Conservation (phyloP, 169 alveolate genomes). For the Plasmodium cynomolgi region DNA sequence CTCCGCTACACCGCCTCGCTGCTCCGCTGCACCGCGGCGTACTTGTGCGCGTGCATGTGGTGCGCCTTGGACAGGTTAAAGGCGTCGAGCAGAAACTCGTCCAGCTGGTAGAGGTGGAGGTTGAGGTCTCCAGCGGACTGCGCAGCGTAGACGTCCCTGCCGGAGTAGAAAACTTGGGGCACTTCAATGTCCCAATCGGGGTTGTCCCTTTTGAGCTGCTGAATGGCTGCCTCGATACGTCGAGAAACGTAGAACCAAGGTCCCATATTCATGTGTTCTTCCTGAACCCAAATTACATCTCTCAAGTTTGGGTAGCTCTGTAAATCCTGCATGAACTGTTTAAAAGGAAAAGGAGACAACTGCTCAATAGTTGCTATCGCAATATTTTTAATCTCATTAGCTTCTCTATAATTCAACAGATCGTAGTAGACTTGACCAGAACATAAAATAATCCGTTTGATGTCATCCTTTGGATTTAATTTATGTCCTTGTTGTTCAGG, state of each 20-base stretch:
- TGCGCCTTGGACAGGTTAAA: conserved; percentile 64
- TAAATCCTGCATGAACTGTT: conserved; percentile 79
- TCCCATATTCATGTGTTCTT: conserved; percentile 94
- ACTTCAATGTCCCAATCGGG: conserved; percentile 54
- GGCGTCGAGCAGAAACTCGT: conserved; percentile 78
- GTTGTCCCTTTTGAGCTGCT: conserved; percentile 69
- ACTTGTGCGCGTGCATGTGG: conserved; percentile 77
- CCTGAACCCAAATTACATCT: conserved; percentile 92
- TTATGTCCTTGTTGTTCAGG: conserved; percentile 80
- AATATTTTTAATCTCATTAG: conserved; percentile 77
- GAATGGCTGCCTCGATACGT: conserved; percentile 79
- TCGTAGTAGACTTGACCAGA: conserved; percentile 94
- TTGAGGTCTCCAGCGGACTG: conserved; percentile 78
- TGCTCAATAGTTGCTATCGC: conserved; percentile 92
- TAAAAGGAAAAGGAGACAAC: conserved; percentile 93
- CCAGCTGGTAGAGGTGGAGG: conserved; percentile 64
- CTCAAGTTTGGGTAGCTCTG: conserved; percentile 79
- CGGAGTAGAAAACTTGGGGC: conserved; percentile 75
- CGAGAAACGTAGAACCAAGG: conserved; percentile 85
- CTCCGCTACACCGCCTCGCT: neutral
- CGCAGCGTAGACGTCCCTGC: conserved; percentile 79
- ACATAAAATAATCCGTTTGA: conserved; percentile 88
- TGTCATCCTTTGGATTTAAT: conserved; percentile 50
- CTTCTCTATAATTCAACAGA: conserved; percentile 80
- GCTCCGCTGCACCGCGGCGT: neutral